Conservation (phyloP, 2,329 filamentous ascomycete genomes). For the Trichoderma endophyticum region DNA sequence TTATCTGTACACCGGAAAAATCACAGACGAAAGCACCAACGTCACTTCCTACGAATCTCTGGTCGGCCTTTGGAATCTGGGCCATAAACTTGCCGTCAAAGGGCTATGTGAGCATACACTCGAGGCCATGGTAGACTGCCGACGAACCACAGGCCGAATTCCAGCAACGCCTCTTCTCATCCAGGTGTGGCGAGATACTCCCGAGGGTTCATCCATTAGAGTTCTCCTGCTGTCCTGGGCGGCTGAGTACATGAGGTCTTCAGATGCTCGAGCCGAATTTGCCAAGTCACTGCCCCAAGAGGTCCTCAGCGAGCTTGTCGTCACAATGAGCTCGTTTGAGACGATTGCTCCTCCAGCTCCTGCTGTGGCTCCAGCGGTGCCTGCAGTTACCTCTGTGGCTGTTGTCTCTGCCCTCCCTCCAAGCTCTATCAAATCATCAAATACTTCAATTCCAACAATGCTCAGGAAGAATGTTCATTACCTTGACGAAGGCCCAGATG, state of each 20-base stretch:
- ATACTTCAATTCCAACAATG: background rate
- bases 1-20: conserved; percentile 50
- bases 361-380: background rate
- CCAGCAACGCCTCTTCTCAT: conserved; percentile 58
- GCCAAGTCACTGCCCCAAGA: conserved; percentile 60
- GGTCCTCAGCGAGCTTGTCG: conserved; percentile 60
- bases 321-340: conserved; percentile 58
- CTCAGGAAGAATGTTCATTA: conserved; percentile 49
- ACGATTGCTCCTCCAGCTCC: background rate
- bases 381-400: background rate
- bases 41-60: conserved; percentile 53
- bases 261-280: conserved; percentile 54
- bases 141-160: conserved; percentile 51
- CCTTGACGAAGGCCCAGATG: conserved; percentile 43
- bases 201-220: conserved; percentile 57
- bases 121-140: conserved; percentile 55
- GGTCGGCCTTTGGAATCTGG: conserved; percentile 56
- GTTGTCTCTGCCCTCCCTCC: background rate
- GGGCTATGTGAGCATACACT: conserved; percentile 56
- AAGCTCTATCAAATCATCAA: background rate
- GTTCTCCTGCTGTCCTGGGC: conserved; percentile 59
- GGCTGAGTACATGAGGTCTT: conserved; percentile 60
- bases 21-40: conserved; percentile 41
- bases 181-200: conserved; percentile 60
- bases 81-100: conserved; percentile 48